These are phyloP conservation scores for Sclerospora graminicola DNA, from an alignment of 352 stramenopile species.

Conservation along the genomic window DNA sequence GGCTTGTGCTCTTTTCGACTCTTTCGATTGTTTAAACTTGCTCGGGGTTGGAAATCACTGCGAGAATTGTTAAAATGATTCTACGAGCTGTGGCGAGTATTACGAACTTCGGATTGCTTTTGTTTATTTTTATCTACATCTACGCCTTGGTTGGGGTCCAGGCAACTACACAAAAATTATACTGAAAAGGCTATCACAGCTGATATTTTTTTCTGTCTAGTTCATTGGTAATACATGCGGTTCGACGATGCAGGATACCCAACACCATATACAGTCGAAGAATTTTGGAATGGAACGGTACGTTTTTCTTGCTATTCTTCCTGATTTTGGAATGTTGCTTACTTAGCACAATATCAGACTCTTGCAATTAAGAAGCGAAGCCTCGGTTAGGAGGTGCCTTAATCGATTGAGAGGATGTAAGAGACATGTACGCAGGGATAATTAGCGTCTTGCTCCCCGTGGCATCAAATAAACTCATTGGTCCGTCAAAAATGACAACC, in stretches of 20 bases:
- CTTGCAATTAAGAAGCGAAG: too few species aligned
- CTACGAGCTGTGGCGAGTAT: conserved; percentile 86
- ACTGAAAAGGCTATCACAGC: background rate
- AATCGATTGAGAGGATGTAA: too few species aligned
- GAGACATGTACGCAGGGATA: too few species aligned
- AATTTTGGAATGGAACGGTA: conserved; percentile 65
- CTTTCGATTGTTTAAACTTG: conserved; percentile 92
- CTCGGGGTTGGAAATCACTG: conserved; percentile 86
- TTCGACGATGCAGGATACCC: conserved; percentile 80
- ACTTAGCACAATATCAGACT: too few species aligned
- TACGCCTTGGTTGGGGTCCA: conserved; percentile 88
- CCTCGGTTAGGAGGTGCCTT: too few species aligned
- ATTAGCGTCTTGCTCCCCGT: too few species aligned
- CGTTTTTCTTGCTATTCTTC: too few species aligned
- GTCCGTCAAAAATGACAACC: too few species aligned
- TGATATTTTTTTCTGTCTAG: conserved; percentile 13
- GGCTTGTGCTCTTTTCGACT: conserved; percentile 79
- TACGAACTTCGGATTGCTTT: conserved; percentile 88
- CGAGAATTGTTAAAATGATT: conserved; percentile 90
- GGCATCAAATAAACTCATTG: too few species aligned
- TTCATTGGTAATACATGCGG: conserved; percentile 92
- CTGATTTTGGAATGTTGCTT: too few species aligned
- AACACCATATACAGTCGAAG: conserved; percentile 29
- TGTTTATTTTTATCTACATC: conserved; percentile 94
- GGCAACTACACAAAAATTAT: conserved; percentile 10